These are phyloP conservation scores for Acanthamoeba triangularis DNA, from an alignment of 208 protist species.

Conservation along the genomic window DNA sequence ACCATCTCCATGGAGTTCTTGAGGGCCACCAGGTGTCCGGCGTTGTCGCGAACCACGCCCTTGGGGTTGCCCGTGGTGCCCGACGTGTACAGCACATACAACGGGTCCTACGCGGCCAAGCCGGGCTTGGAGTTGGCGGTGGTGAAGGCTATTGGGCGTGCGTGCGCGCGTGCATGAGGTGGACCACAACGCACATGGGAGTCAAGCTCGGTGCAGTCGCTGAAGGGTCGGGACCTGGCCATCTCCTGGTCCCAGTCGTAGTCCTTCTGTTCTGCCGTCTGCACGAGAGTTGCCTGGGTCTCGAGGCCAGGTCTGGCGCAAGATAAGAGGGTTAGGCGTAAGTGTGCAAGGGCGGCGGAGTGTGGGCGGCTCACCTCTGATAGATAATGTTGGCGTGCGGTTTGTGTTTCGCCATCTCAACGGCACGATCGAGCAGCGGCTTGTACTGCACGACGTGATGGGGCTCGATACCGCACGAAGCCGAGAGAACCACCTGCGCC, in stretches of 20 bases:
- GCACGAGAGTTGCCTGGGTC: background rate
- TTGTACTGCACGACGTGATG: constrained; percentile 76
- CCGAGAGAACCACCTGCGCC: constrained; percentile 54
- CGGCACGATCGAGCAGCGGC: constrained; percentile 70
- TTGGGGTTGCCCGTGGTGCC: constrained; percentile 90
- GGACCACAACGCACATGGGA: background rate
- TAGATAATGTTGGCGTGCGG: constrained; percentile 10
- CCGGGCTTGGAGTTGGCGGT: no score
- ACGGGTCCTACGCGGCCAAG: constrained; percentile 1
- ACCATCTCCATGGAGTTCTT: constrained; percentile 31
- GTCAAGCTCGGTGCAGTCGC: background rate
- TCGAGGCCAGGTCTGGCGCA: background rate
- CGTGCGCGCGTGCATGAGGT: no score
- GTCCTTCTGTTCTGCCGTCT: background rate
- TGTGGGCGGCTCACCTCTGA: background rate
- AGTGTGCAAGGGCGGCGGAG: background rate
- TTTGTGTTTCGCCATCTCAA: constrained; percentile 32
- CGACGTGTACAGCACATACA: constrained; percentile 85
- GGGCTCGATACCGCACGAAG: constrained; percentile 67
- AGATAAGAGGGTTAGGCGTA: background rate
- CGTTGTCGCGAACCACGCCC: constrained; percentile 74
- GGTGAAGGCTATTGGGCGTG: no score
- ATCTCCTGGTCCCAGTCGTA: constrained; percentile 3
- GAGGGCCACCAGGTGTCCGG: constrained; percentile 23
- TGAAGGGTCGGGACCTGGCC: background rate